Evolutionary conservation across 208 protist species (phyloP), one percentile per base, ranked within the genome.

Genomic region (Phytomonas sp.): DNA sequence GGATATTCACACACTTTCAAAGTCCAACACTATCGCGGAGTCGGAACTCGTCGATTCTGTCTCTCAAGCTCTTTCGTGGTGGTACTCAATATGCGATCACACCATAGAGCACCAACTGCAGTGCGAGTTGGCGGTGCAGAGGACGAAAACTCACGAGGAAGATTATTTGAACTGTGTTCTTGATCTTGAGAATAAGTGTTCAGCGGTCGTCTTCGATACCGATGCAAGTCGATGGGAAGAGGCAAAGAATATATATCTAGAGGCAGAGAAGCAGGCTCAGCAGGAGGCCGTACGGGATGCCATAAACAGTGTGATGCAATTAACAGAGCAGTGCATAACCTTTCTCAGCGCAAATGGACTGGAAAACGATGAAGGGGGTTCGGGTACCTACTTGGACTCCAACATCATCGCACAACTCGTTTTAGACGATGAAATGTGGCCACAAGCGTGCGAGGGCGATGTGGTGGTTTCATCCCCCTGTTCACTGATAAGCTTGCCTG

Each of bases 51-150:
- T 88, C 26, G 46, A 68, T n/a, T 74, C 79, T 30, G 59, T 95
- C 11, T 77, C 77, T 40, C 70, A 71, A 37, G 86, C 84, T 31
- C 77, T 81, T 23, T 68, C 51, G 40, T 96, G 88, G 84, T 92
- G 91, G 86, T 77, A 87, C 26, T 31, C 82, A 15, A 76, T 96
- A 65, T 93, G 86, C 68, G 79, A 86, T 40, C 82, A 88, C 70
- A 70, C 83, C 33, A 73, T 91, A 26, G 80, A 86, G 33, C 86
- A 84, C 28, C 78, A 83, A 53, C 74, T 85, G 23, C 68, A 83
- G 68, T 79, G 78, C 23, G 84, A 86, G 67, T 66, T 73, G 31
- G 87, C 88, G 0, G 69, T 74, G 59, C 43, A 60, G 20, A 62
- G 85, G 51, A 78, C 83, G 62, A 37, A 62, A 11, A 8, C 70